A percentile compares a stretch with the other conserved stretches of the same genome.
Conservation (phyloP, 208 protist species). For the Angomonas desouzai region DNA sequence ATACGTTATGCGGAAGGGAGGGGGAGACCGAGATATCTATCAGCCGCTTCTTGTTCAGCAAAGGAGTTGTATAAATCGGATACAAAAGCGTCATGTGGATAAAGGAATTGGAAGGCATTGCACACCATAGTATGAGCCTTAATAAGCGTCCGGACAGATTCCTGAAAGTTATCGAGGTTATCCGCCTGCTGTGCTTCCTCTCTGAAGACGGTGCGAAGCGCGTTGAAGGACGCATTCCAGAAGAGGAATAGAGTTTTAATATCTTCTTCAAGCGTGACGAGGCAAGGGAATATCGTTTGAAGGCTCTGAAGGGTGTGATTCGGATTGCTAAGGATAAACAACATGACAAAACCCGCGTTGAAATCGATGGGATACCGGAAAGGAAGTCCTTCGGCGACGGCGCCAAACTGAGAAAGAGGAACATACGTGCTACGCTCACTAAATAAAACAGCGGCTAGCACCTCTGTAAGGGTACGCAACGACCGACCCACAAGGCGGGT, state of each 20-base stretch:
- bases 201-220: constrained; percentile 21
- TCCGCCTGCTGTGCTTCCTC: no score
- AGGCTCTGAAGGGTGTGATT: constrained; percentile 54
- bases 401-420: constrained; percentile 44
- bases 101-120: no score
- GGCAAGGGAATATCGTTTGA: constrained; percentile 47
- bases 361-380: constrained; percentile 73
- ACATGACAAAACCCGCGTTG: constrained; percentile 71
- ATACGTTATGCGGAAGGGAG: no score
- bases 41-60: no score
- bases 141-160: not conserved
- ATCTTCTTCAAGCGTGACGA: constrained; percentile 50
- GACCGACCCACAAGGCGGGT: constrained; percentile 64
- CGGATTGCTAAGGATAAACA: constrained; percentile 65
- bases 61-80: no score
- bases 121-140: not conserved
- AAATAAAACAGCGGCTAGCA: constrained; percentile 59
- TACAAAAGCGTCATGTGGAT: no score
- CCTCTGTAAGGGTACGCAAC: constrained; percentile 71
- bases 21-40: no score
- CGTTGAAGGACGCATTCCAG: constrained; percentile 60
- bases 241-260: constrained; percentile 78
- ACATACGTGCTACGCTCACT: constrained; percentile 35
- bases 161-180: no score
- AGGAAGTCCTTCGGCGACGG: constrained; percentile 49